Evolutionary conservation across 306 rosid species (phyloP).

Genomic region (Prunus kanzakura): DNA sequence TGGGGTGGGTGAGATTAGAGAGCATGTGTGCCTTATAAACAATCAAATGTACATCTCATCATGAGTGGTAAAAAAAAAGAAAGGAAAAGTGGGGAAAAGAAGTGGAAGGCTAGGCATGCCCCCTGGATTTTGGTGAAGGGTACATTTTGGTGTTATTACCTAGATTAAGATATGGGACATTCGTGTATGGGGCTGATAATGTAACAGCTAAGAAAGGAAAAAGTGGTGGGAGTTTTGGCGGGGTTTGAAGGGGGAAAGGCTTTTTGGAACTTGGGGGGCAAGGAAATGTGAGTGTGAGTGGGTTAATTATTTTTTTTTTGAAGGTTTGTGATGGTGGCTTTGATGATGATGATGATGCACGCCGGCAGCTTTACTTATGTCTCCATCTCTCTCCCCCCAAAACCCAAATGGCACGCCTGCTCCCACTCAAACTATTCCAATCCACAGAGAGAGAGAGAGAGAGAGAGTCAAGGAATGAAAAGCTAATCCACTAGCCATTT

Average conservation of each 20-base stretch:
- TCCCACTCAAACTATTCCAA: constrained; percentile 57
- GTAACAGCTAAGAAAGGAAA: constrained; percentile 31
- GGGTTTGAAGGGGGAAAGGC: constrained; percentile 42
- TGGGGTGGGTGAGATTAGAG: constrained; percentile 8
- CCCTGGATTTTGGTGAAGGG: constrained; percentile 66
- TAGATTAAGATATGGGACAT: constrained; percentile 24
- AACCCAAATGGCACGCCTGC: constrained; percentile 82
- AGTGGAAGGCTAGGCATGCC: constrained; percentile 50
- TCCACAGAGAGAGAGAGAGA: neutral
- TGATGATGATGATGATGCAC: constrained; percentile 71
- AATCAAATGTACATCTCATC: constrained; percentile 1
- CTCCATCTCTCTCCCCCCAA: constrained; percentile 31
- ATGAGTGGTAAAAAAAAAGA: neutral
- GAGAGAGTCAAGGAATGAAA: constrained; percentile 29
- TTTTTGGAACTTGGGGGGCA: constrained; percentile 51
- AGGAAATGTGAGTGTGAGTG: constrained; percentile 36
- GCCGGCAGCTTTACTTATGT: constrained; percentile 87
- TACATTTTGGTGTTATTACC: constrained; percentile 43
- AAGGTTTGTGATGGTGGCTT: constrained; percentile 55
- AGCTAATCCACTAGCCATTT: constrained; percentile 70
- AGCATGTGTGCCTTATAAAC: neutral
- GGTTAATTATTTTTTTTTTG: constrained; percentile 23
- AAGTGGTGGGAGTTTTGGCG: constrained; percentile 54
- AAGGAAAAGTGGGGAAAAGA: constrained; percentile 21
- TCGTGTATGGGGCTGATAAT: constrained; percentile 14